These are phyloP conservation scores for Cudoniella acicularis DNA, from an alignment of 495 filamentous ascomycete species.

Conservation along the genomic window DNA sequence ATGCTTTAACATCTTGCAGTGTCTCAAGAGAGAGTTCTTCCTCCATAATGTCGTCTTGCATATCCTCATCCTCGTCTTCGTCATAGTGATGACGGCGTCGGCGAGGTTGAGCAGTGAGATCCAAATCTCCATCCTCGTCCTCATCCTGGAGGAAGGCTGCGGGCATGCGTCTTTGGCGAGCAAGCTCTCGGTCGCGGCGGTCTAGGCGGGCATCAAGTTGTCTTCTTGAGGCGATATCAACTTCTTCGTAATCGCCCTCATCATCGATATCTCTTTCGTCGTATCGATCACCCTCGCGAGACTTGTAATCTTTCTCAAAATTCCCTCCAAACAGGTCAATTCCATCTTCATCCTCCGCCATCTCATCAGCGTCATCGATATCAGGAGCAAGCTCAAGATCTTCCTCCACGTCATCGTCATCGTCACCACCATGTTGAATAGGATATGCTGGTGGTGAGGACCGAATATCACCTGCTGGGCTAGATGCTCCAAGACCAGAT, in stretches of 20 bases:
- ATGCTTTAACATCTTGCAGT: constrained; percentile 88
- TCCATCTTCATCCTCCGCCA: constrained; percentile 90
- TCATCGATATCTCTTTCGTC: constrained; percentile 74
- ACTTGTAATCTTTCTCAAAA: constrained; percentile 80
- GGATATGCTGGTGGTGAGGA: constrained; percentile 50
- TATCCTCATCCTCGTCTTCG: constrained; percentile 88
- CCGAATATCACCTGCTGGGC: constrained; percentile 50
- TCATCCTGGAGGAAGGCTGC: constrained; percentile 84
- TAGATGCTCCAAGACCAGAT: constrained; percentile 67
- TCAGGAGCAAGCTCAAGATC: constrained; percentile 72
- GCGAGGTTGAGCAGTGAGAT: constrained; percentile 77
- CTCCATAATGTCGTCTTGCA: constrained; percentile 89
- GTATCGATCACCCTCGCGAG: constrained; percentile 61
- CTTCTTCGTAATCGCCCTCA: constrained; percentile 69
- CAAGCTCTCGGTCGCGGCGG: constrained; percentile 76
- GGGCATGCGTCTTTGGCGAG: constrained; percentile 69
- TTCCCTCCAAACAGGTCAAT: constrained; percentile 92
- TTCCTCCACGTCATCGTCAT: constrained; percentile 74
- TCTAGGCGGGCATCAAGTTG: constrained; percentile 81
- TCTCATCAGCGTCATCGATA: constrained; percentile 91
- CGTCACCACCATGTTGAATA: constrained; percentile 45
- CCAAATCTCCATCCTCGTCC: constrained; percentile 78
- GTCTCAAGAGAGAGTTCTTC: constrained; percentile 91
- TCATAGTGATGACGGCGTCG: constrained; percentile 84
- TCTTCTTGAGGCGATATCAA: constrained; percentile 65